phyloP scores from a whole-genome alignment of 208 protist genomes.

The Trypanosoma grayi region DNA sequence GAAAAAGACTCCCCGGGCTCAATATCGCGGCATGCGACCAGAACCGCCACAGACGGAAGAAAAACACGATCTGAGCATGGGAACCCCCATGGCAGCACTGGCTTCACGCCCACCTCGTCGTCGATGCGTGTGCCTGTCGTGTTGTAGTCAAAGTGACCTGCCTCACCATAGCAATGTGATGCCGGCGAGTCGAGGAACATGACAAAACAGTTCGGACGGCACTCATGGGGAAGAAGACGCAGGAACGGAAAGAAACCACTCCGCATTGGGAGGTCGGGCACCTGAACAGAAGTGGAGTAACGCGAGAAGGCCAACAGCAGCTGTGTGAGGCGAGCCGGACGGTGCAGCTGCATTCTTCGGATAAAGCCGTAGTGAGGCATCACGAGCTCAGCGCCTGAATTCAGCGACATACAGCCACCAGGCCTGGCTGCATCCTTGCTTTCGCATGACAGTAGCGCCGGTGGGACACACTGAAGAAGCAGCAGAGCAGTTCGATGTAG shows the following conservation, averaged over 20 bases:
- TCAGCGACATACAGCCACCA: background rate
- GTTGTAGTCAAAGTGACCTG: constrained; percentile 19
- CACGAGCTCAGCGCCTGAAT: background rate
- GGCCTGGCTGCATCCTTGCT: background rate
- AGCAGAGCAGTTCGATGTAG: background rate
- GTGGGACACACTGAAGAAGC: constrained; percentile 10
- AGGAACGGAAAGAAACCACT: constrained; percentile 25
- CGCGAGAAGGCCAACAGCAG: constrained; percentile 2
- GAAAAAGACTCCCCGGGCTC: constrained; percentile 19
- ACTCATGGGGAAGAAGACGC: constrained; percentile 19
- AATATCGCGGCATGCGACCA: constrained; percentile 27
- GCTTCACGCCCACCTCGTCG: background rate
- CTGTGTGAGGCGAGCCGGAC: constrained; percentile 2
- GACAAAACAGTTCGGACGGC: constrained; percentile 27
- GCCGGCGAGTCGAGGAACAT: constrained; percentile 26
- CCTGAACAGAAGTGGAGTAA: constrained; percentile 8
- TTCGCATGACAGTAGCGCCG: background rate
- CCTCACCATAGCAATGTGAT: constrained; percentile 17
- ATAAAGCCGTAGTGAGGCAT: constrained; percentile 18
- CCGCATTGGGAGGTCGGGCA: constrained; percentile 18
- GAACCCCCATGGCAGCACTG: constrained; percentile 7
- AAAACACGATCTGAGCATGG: constrained; percentile 14
- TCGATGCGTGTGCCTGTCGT: background rate
- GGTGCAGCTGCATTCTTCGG: constrained; percentile 12
- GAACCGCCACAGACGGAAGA: constrained; percentile 19